Percentiles rank a stretch among this genome's conserved stretches.
phyloP scores from a whole-genome alignment of 371 early-diverging fungal genomes.

The Mucor circinelloides region DNA sequence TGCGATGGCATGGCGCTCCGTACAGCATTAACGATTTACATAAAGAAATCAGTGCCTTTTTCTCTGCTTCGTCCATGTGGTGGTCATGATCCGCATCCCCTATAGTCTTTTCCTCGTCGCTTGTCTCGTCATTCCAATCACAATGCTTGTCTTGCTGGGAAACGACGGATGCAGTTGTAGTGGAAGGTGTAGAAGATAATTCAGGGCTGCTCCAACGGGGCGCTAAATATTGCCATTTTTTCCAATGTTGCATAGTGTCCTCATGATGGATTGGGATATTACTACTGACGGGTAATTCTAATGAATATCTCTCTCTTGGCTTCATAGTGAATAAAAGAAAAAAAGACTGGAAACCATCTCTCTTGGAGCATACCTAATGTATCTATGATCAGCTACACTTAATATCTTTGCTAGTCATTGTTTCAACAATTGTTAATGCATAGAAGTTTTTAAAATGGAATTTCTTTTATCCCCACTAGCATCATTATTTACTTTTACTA shows the following conservation, averaged over 20 bases:
- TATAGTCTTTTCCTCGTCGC: constrained; percentile 12
- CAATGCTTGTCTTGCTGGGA: not conserved
- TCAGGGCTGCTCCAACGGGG: constrained; percentile 18
- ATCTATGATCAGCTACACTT: not conserved
- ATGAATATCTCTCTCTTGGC: not conserved
- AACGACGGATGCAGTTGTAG: not conserved
- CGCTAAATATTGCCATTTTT: constrained; percentile 6
- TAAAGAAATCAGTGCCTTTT: constrained; percentile 65
- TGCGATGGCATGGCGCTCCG: constrained; percentile 76
- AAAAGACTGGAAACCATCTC: not conserved
- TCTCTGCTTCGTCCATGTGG: constrained; percentile 26
- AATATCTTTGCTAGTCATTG: not conserved
- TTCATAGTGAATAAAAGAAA: not conserved
- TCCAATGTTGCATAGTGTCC: not conserved
- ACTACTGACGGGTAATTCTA: not conserved
- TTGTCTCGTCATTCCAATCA: not conserved
- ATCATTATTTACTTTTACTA: not conserved
- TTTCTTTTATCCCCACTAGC: not conserved
- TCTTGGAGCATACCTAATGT: not conserved
- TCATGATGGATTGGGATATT: not conserved
- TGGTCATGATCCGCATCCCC: not conserved
- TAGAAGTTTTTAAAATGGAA: not conserved
- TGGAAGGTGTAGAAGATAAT: not conserved
- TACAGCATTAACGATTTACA: constrained; percentile 70
- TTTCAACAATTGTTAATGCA: not conserved